Evolutionary conservation across 1,139 yeast genomes (phyloP).

Genomic region (Nadsonia commutata): DNA sequence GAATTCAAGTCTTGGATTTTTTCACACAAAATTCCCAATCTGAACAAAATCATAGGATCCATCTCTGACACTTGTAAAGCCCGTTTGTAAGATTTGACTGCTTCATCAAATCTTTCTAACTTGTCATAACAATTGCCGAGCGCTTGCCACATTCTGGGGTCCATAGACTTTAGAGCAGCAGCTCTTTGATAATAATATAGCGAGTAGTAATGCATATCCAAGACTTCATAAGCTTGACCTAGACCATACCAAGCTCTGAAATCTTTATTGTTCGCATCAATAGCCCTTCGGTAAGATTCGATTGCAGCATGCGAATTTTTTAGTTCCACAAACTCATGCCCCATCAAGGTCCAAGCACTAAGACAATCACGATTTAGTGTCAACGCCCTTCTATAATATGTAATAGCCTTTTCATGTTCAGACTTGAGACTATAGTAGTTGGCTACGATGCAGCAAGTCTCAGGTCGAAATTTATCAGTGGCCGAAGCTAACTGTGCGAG

Average conservation of each 20-base stretch:
- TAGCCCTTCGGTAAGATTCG: conserved; percentile 87
- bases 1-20: conserved; percentile 36
- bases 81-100: conserved; percentile 40
- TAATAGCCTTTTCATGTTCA: conserved; percentile 89
- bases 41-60: conserved; percentile 43
- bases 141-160: conserved; percentile 95
- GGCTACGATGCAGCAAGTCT: conserved; percentile 88
- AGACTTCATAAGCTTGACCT: conserved; percentile 94
- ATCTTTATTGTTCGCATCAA: conserved; percentile 76
- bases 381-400: conserved; percentile 82
- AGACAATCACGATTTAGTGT: conserved; percentile 67
- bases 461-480: conserved; percentile 81
- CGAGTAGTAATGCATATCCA: conserved; percentile 90
- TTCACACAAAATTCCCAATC: conserved; percentile 57
- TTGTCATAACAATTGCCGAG: conserved; percentile 82
- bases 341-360: conserved; percentile 97
- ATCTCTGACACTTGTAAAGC: conserved; percentile 33
- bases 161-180: conserved; percentile 74
- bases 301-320: conserved; percentile 97
- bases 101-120: conserved; percentile 50
- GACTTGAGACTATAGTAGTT: conserved; percentile 85
- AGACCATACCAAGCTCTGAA: conserved; percentile 97
- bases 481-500: conserved; percentile 75
- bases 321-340: conserved; percentile 93
- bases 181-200: conserved; percentile 87